Evolutionary conservation across 2,329 filamentous ascomycete species (phyloP).

Genomic region (Penicillium sp.): DNA sequence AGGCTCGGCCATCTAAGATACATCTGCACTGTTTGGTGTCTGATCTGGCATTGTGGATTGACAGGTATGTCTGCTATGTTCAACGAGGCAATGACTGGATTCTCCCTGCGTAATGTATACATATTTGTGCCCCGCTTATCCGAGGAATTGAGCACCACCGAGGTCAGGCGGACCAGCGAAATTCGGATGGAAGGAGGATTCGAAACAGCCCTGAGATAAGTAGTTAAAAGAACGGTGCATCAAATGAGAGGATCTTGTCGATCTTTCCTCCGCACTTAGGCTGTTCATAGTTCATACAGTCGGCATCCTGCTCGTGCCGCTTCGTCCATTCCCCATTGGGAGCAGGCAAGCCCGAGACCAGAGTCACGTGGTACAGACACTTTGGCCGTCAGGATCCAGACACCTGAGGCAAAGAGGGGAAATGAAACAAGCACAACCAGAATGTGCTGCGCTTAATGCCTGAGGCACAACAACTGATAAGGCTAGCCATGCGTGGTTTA

Average conservation of each 20-base stretch:
- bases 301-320: conserved; percentile 1
- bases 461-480: conserved; percentile 17
- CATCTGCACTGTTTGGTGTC: not conserved
- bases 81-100: not conserved
- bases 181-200: conserved; percentile 1
- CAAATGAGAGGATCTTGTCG: not conserved
- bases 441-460: not conserved
- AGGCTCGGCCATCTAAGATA: not conserved
- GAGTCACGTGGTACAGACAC: not conserved
- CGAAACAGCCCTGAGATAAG: not conserved
- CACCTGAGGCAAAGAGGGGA: not conserved
- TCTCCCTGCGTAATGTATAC: not conserved
- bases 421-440: not conserved
- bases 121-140: not conserved
- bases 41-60: not conserved
- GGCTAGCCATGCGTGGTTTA: conserved; percentile 13
- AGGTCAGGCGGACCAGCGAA: not conserved
- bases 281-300: not conserved
- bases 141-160: not conserved
- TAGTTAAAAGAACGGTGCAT: not conserved
- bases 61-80: not conserved
- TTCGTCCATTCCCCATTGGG: not conserved
- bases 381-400: not conserved
- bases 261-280: not conserved
- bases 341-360: not conserved